Evolutionary conservation across 2,329 filamentous ascomycete genomes (phyloP).

Genomic region (Decorospora gaudefroyi): DNA sequence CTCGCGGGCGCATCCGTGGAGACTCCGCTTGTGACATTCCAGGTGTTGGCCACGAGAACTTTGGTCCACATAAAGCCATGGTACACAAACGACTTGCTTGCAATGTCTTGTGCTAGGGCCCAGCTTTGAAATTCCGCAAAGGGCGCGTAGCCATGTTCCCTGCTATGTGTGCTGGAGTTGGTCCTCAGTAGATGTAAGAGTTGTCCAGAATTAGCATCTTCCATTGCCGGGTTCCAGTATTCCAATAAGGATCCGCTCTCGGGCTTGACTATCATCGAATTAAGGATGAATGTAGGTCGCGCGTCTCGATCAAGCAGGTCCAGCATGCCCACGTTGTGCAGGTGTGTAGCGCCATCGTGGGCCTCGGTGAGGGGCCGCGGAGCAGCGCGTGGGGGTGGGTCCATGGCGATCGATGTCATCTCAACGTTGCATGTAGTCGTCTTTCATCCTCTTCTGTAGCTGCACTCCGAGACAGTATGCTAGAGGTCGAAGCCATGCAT

Average conservation of each 20-base stretch:
- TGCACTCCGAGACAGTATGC: not conserved
- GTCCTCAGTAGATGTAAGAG: conserved; percentile 16
- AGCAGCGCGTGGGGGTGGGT: not conserved
- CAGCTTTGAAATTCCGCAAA: conserved; percentile 26
- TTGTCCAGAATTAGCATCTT: conserved; percentile 11
- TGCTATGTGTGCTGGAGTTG: not conserved
- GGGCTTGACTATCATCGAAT: conserved; percentile 5
- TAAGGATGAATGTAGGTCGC: conserved; percentile 26
- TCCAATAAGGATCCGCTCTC: conserved; percentile 6
- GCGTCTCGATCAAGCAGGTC: conserved; percentile 29
- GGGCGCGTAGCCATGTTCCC: not conserved
- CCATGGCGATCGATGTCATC: not conserved
- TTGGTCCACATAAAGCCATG: conserved; percentile 19
- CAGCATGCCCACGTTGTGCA: conserved; percentile 24
- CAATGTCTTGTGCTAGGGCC: conserved; percentile 9
- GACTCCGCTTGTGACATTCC: conserved; percentile 29
- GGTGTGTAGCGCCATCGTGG: conserved; percentile 8
- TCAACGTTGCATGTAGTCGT: conserved; percentile 4
- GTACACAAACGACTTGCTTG: conserved; percentile 8
- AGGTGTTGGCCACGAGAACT: conserved; percentile 22
- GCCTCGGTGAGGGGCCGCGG: conserved; percentile 4
- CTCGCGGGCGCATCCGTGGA: not conserved
- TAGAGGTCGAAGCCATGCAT: conserved; percentile 4
- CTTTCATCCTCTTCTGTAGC: conserved; percentile 6
- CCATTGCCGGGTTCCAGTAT: conserved; percentile 32